These are phyloP conservation scores for Ogataea zsoltii DNA, from an alignment of 805 yeast genomes.

Conservation along the genomic window DNA sequence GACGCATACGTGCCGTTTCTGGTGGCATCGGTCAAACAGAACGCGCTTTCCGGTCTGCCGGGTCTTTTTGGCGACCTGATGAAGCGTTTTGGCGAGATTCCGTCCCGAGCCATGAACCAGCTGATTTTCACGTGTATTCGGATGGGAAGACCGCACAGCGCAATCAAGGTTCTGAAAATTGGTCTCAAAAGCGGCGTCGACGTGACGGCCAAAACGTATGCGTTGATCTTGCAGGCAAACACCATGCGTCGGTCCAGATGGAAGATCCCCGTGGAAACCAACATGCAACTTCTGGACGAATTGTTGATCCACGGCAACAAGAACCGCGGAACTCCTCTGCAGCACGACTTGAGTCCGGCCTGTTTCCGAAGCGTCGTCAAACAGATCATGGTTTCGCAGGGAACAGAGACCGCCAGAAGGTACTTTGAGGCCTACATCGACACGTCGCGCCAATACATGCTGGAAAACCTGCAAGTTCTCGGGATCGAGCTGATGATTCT, in stretches of 20 bases:
- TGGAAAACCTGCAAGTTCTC: slow-evolving; percentile 31
- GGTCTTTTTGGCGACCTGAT: slow-evolving; percentile 18
- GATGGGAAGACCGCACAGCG: slow-evolving; percentile 19
- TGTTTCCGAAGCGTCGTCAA: slow-evolving; percentile 25
- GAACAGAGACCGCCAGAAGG: slow-evolving; percentile 27
- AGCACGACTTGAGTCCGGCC: slow-evolving; percentile 27
- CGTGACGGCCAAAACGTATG: slow-evolving; percentile 29
- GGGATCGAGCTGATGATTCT: slow-evolving; percentile 29
- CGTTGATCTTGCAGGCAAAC: slow-evolving; percentile 29
- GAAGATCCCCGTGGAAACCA: slow-evolving; percentile 20
- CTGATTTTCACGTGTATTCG: slow-evolving; percentile 27
- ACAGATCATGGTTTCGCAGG: slow-evolving; percentile 20
- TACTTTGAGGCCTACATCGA: slow-evolving; percentile 32
- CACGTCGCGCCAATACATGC: slow-evolving; percentile 22
- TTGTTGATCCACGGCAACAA: slow-evolving; percentile 20
- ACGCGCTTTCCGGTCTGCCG: slow-evolving; percentile 18
- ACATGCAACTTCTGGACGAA: slow-evolving; percentile 25
- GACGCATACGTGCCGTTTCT: slow-evolving; percentile 23
- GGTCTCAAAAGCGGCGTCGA: slow-evolving; percentile 17
- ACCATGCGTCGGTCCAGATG: slow-evolving; percentile 14
- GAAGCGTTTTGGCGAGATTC: slow-evolving; percentile 15
- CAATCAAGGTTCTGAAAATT: slow-evolving; percentile 20
- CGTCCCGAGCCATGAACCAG: slow-evolving; percentile 27
- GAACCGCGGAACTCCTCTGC: slow-evolving; percentile 25
- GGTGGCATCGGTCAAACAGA: slow-evolving; percentile 22